Evolutionary conservation across 192 early-diverging fungal genomes (phyloP), one percentile per base, ranked within the genome.

Genomic region (Cladochytrium replicatum): DNA sequence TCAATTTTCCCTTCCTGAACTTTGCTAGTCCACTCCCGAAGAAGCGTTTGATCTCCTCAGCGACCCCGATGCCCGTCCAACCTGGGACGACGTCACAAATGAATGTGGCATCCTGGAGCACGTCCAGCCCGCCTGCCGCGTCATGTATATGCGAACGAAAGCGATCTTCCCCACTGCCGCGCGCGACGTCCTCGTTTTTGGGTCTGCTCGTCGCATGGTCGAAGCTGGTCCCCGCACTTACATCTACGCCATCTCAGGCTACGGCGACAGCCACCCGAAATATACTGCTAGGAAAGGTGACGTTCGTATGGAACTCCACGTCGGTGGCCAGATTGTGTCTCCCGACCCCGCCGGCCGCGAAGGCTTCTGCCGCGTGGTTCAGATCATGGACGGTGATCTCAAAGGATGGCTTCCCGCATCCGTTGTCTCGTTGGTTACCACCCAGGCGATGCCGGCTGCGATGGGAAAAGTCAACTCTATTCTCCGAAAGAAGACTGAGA

Each of bases 341-440:
- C 47, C 50, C 28, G 53, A 64, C 49, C 54, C 57, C 6, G 29
- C 54, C 7, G 37, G 24, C 8, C 15, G 32, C 31, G 50, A 48
- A 29, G 28, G 53, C 2, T 50, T 60, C 43, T 65, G 57, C 27
- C 34, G 49, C 23, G 63, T 65, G 1, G 60, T 71, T 4, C 69
- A 72, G 44, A 41, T 72, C 22, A 50, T 68, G 2, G 61, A 67
- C 48, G 69, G 69, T 22, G 65, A 72, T 55, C 50, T 72, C n/a
- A 60, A 60, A 13, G 69, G 69, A 19, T 71, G 57, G 55, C 22
- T 72, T 29, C 66, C 69, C 4, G 51, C 51, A 28, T 39, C 48
- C 19, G 48, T 72, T 25, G 59, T 72, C 11, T 40, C 15, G 23
- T 15, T 68, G 32, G 61, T 72, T 17, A 64, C 69, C 2, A 66